Conservation (phyloP, 352 stramenopile genomes). For the Globisporangium echinulatum region DNA sequence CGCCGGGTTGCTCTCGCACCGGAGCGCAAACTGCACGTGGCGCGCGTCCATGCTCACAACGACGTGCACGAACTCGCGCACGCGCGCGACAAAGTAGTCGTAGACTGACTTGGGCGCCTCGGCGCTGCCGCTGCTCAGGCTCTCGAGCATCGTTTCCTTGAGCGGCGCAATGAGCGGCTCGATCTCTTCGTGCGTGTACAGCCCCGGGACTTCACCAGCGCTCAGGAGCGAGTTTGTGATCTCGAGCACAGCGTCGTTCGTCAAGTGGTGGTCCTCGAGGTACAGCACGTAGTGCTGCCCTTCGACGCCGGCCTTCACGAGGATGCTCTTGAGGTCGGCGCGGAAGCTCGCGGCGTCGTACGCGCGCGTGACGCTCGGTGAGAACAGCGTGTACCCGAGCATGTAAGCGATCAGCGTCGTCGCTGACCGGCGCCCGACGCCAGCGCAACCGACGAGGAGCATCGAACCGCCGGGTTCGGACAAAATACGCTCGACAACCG, state of each 20-base stretch:
- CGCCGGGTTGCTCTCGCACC: conserved; percentile 92
- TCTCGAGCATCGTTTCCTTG: conserved; percentile 88
- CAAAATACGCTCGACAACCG: conserved; percentile 86
- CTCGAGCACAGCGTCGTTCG: conserved; percentile 86
- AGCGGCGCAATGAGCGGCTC: conserved; percentile 86
- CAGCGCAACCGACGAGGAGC: conserved; percentile 84
- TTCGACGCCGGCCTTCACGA: conserved; percentile 83
- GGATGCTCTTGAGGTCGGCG: conserved; percentile 84
- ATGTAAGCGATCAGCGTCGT: conserved; percentile 86
- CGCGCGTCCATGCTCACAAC: conserved; percentile 70
- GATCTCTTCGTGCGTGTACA: conserved; percentile 93
- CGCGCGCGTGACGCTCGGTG: conserved; percentile 67
- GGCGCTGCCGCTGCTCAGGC: conserved; percentile 34
- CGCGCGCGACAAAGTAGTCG: conserved; percentile 90
- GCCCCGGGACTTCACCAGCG: conserved; percentile 87
- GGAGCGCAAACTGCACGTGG: conserved; percentile 71
- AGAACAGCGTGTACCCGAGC: conserved; percentile 85
- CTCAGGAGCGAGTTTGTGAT: conserved; percentile 90
- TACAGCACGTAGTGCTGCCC: conserved; percentile 86
- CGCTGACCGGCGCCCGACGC: conserved; percentile 83
- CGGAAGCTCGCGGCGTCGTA: conserved; percentile 76
- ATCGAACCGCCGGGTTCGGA: conserved; percentile 83
- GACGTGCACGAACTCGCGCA: conserved; percentile 88
- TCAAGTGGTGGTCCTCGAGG: conserved; percentile 92
- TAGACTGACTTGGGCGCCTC: conserved; percentile 79